Evolutionary conservation across 306 rosid genomes (phyloP).

Genomic region (Prunus dulcis): DNA sequence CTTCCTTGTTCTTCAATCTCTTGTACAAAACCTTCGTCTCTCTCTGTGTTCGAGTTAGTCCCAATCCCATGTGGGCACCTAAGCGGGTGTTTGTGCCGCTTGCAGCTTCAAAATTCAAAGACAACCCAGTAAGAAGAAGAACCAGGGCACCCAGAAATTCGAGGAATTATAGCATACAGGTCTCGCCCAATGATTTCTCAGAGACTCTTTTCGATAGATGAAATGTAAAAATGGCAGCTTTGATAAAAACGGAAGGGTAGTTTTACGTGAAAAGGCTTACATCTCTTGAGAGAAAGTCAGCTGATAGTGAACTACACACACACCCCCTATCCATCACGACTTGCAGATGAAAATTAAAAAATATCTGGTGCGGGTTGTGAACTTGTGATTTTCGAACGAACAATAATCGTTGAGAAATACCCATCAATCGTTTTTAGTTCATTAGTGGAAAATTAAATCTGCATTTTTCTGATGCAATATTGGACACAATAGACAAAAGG

Average conservation of each 20-base stretch:
- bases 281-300: constrained; percentile 5
- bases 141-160: not conserved
- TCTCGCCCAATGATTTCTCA: not conserved
- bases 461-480: not conserved
- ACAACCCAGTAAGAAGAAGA: not conserved
- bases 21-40: constrained; percentile 21
- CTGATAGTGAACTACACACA: not conserved
- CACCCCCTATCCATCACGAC: not conserved
- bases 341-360: constrained; percentile 11
- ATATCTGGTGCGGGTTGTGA: constrained; percentile 31
- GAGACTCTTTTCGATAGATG: not conserved
- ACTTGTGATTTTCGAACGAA: constrained; percentile 16
- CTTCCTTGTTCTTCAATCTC: constrained; percentile 10
- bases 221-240: not conserved
- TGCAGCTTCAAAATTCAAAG: not conserved
- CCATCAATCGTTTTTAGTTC: constrained; percentile 23
- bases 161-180: not conserved
- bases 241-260: not conserved
- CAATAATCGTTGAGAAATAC: constrained; percentile 6
- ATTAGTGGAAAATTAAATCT: not conserved
- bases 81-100: constrained; percentile 8
- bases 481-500: not conserved
- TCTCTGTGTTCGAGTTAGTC: constrained; percentile 38
- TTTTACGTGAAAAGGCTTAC: not conserved
- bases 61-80: constrained; percentile 86